Evolutionary conservation across 129 eudicot genomes (phyloP).

Genomic region (Lonicera japonica): DNA sequence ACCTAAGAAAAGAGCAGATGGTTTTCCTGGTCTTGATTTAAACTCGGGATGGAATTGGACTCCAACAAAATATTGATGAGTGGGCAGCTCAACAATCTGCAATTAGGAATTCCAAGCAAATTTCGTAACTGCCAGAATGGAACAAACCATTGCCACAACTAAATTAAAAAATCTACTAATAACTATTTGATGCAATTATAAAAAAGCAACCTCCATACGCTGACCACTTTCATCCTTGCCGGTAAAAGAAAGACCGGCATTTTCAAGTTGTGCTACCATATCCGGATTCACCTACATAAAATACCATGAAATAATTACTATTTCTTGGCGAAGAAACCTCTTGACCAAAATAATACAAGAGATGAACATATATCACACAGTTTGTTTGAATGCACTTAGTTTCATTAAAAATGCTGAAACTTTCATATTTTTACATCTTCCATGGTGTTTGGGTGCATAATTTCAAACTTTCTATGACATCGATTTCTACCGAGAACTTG

Average conservation of each 20-base stretch:
- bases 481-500: no score
- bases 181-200: background rate
- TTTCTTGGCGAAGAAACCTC: no score
- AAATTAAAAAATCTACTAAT: background rate
- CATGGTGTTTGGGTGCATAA: no score
- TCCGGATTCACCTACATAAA: conserved; percentile 80
- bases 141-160: background rate
- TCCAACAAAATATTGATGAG: conserved; percentile 80
- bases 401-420: no score
- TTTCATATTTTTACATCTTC: no score
- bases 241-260: conserved; percentile 73
- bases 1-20: conserved; percentile 89
- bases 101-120: background rate
- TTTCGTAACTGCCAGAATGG: conserved; percentile 1
- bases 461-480: no score
- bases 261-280: conserved; percentile 75
- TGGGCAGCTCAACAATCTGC: conserved; percentile 80
- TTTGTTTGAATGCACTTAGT: no score
- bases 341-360: no score
- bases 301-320: background rate
- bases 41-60: conserved; percentile 96
- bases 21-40: conserved; percentile 87
- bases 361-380: no score
- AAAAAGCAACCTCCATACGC: conserved; percentile 77
- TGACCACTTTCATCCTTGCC: conserved; percentile 94